These are phyloP conservation scores for Astrothelium macrocarpum DNA, from an alignment of 495 filamentous ascomycete species.

Conservation along the genomic window DNA sequence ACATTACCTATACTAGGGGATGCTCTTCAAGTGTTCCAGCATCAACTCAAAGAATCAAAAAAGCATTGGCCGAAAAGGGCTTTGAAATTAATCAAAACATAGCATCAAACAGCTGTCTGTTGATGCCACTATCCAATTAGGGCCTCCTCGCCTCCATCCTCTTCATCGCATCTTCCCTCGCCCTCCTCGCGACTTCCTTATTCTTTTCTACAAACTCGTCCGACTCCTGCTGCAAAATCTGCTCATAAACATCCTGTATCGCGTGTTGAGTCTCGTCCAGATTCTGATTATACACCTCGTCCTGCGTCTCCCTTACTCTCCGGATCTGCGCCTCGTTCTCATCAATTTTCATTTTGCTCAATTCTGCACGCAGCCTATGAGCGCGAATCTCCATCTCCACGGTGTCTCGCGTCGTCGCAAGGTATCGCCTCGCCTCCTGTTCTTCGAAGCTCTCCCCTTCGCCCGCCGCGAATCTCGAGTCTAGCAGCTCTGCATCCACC, in stretches of 20 bases:
- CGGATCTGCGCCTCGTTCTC: constrained; percentile 2
- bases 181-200: neutral
- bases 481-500: neutral
- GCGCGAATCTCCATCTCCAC: neutral
- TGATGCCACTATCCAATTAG: neutral
- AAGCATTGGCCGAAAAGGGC: neutral
- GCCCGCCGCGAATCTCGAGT: neutral
- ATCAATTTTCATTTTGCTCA: constrained; percentile 1
- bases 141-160: neutral
- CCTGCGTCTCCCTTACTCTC: neutral
- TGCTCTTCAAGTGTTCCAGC: no score
- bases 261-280: neutral
- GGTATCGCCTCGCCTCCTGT: neutral
- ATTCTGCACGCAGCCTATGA: neutral
- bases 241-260: neutral
- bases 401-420: neutral
- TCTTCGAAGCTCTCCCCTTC: neutral
- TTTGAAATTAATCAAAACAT: neutral
- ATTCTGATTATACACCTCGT: neutral
- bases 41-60: no score
- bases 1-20: no score
- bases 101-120: neutral
- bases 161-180: neutral
- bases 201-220: neutral
- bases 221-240: neutral